Evolutionary conservation across 75 land plant genomes (phyloP), one percentile per base, ranked within the genome.

Genomic region (Pinus albicaulis): DNA sequence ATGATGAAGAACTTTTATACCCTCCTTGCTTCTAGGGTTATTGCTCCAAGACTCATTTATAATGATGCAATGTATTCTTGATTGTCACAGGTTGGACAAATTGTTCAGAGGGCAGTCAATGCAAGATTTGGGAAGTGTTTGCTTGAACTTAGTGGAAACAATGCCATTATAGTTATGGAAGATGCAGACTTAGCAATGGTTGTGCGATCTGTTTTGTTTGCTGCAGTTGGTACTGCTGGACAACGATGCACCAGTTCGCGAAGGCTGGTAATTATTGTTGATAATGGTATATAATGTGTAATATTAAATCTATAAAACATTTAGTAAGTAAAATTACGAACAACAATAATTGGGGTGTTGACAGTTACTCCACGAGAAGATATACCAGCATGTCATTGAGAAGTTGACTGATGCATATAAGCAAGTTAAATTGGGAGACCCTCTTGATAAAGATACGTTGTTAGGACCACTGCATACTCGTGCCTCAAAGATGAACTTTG

Each of bases 221-320:
- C 98, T 76, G 93, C 99, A 71, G 98, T 92, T 76, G 98, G 99
- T 57, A 96, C 98, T 52, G 99, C 99, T 57, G 99, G 99, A 19
- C 99, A 96, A 64, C 86, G 99, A 25, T 94, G 99, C 85, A 94
- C 98, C 64, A 96, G 92, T 56, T 96, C 98, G 76, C 91, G 98
- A 23, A 87, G 99, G 44, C 85, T 96, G 91, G 99, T 96, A 85
- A 66, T 57, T 59, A 25, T 55, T 55, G 19, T 68, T 38, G 41
- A 68, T n/a, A 68, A 68, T n/a, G 53, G n/a, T n/a, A 38, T 34
- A 16, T n/a, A 19, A 25, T 14, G 11, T 28, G 31, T 23, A 3
- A 55, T 12, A 24, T 31, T 7, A 14, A 57, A 22, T 61, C 64
- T 22, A n/a, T 22, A 24, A 22, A 61, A 61, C 64, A 8, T 61